phyloP scores from a whole-genome alignment of 495 filamentous ascomycete genomes.

The Cryomyces antarcticus region DNA sequence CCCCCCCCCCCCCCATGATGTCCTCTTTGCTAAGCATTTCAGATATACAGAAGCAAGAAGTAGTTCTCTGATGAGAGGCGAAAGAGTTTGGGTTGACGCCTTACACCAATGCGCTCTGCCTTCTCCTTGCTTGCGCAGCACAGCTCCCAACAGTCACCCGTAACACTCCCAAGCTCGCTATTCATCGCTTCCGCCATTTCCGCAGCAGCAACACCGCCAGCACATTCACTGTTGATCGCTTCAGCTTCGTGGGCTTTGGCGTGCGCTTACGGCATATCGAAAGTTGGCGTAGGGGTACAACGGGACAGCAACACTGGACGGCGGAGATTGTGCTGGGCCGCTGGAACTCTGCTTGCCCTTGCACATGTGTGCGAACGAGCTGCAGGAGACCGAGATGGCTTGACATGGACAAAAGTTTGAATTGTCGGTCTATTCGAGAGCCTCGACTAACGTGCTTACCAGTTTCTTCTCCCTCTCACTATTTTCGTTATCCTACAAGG shows the following conservation, averaged over 20 bases:
- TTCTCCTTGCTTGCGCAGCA: too few species aligned
- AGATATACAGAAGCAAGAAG: too few species aligned
- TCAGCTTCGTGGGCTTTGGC: constrained; percentile 15
- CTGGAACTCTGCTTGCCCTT: constrained; percentile 15
- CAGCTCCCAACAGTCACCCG: background rate
- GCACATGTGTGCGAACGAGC: constrained; percentile 13
- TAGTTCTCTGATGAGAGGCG: too few species aligned
- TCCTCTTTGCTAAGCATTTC: too few species aligned
- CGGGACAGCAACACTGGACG: constrained; percentile 3
- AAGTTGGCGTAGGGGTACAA: constrained; percentile 4
- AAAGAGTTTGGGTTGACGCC: too few species aligned
- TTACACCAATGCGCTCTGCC: too few species aligned
- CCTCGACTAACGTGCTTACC: constrained; percentile 2
- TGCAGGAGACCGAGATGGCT: constrained; percentile 10
- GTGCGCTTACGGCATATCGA: constrained; percentile 9
- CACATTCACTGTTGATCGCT: constrained; percentile 16
- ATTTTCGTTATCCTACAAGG: background rate
- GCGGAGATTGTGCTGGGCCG: constrained; percentile 9
- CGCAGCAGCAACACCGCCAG: constrained; percentile 7
- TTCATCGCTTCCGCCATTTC: constrained; percentile 9
- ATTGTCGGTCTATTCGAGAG: background rate
- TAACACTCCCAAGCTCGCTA: constrained; percentile 4
- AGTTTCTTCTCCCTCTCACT: constrained; percentile 1
- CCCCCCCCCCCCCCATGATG: too few species aligned
- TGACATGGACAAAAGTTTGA: constrained; percentile 16